phyloP scores from a whole-genome alignment of 345 rosid species.

The Lumnitzera racemosa region DNA sequence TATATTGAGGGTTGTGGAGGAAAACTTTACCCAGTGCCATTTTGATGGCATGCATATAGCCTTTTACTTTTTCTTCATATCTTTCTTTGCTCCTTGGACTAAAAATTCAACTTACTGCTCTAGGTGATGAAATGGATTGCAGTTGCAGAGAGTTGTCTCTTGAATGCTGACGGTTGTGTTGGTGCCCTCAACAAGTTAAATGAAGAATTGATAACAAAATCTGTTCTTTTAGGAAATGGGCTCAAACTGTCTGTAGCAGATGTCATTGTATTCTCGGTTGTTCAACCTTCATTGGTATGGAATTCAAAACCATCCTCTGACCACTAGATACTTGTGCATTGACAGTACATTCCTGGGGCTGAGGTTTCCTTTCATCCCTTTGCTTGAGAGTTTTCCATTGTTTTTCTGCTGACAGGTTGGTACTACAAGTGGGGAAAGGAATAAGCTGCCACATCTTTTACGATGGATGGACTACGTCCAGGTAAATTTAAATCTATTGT shows the following conservation, averaged over 20 bases:
- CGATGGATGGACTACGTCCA: constrained; percentile 92
- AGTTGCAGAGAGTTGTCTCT: constrained; percentile 52
- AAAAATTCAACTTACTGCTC: constrained; percentile 7
- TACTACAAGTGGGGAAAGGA: constrained; percentile 41
- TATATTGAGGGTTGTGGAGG: too few relatives aligned
- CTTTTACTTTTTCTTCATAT: constrained; percentile 4
- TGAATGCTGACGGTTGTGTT: constrained; percentile 31
- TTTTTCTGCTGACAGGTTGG: constrained; percentile 37
- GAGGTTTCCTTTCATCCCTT: not conserved
- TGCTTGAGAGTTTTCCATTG: constrained; percentile 6
- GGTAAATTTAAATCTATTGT: constrained; percentile 27
- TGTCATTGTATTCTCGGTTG: constrained; percentile 51
- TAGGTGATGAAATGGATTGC: constrained; percentile 75
- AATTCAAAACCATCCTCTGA: not conserved
- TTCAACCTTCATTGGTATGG: constrained; percentile 62
- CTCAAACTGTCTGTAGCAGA: constrained; percentile 72
- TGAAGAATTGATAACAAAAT: constrained; percentile 46
- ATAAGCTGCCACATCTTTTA: constrained; percentile 52
- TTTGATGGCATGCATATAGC: not conserved
- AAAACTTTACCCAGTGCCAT: too few relatives aligned
- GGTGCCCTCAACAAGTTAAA: constrained; percentile 45
- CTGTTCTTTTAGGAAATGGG: constrained; percentile 74
- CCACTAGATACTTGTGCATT: not conserved
- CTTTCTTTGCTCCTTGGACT: constrained; percentile 4
- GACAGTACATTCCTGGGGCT: not conserved